phyloP scores from a whole-genome alignment of 2,329 filamentous ascomycete genomes.

The Bipolaris oryzae region DNA sequence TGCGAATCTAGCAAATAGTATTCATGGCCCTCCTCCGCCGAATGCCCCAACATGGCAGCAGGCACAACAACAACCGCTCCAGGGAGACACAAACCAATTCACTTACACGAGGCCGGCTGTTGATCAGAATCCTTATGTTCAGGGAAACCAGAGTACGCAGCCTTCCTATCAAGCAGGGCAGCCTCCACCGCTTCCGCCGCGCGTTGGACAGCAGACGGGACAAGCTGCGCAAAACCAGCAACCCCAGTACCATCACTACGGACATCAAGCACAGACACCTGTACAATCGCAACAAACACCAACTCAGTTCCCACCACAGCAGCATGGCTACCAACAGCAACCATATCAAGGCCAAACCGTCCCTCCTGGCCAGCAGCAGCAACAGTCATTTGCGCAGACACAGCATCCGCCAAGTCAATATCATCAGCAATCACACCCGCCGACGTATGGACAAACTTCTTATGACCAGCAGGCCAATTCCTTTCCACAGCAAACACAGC shows the following conservation, averaged over 20 bases:
- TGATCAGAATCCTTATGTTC: conserved; percentile 34
- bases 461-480: conserved; percentile 18
- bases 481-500: conserved; percentile 18
- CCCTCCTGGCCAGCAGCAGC: conserved; percentile 13
- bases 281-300: conserved; percentile 4
- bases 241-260: conserved; percentile 21
- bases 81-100: conserved; percentile 40
- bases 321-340: conserved; percentile 18
- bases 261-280: conserved; percentile 4
- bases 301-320: conserved; percentile 10
- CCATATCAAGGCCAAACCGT: conserved; percentile 22
- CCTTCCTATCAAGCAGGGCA: conserved; percentile 18
- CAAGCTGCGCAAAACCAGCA: conserved; percentile 18
- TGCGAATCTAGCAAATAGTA: conserved; percentile 44
- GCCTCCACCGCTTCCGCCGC: conserved; percentile 14
- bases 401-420: conserved; percentile 20
- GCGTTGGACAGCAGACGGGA: conserved; percentile 4
- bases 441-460: conserved; percentile 8
- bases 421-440: conserved; percentile 20
- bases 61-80: conserved; percentile 43
- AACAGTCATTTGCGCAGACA: conserved; percentile 20
- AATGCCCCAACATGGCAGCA: conserved; percentile 48
- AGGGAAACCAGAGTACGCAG: conserved; percentile 34
- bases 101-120: conserved; percentile 39
- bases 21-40: conserved; percentile 46